Conservation (phyloP, 768 basidiomycete species). For the Boletus tylopilopsis region DNA sequence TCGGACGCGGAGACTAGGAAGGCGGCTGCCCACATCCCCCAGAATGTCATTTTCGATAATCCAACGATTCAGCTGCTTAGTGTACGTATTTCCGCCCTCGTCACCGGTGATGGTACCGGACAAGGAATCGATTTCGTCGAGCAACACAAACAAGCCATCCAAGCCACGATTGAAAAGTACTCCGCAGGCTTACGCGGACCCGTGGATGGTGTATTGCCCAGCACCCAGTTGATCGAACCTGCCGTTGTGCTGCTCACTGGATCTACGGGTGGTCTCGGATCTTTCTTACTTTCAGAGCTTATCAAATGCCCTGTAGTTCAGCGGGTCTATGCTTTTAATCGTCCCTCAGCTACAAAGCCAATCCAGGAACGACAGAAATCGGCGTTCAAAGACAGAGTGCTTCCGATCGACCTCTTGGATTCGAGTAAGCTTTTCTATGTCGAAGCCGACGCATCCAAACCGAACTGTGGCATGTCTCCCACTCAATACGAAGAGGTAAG, state of each 20-base stretch:
- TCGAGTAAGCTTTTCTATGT: slow-evolving; percentile 34
- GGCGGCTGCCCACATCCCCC: slow-evolving; percentile 23
- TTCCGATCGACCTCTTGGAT: slow-evolving; percentile 25
- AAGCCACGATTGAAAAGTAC: slow-evolving; percentile 41
- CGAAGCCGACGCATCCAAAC: slow-evolving; percentile 29
- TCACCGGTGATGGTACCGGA: background rate
- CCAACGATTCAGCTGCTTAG: slow-evolving; percentile 39
- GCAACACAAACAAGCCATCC: slow-evolving; percentile 25
- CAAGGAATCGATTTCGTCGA: background rate
- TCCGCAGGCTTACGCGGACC: slow-evolving; percentile 15
- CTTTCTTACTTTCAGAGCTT: slow-evolving; percentile 32
- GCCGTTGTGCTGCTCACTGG: slow-evolving; percentile 38
- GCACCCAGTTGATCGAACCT: background rate
- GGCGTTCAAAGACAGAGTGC: slow-evolving; percentile 30
- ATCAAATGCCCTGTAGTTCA: slow-evolving; percentile 20
- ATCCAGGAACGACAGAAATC: slow-evolving; percentile 26
- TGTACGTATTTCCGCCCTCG: slow-evolving; percentile 14
- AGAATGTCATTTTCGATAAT: slow-evolving; percentile 35
- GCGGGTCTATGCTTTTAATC: slow-evolving; percentile 34
- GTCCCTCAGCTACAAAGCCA: slow-evolving; percentile 15
- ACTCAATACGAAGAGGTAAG: slow-evolving; percentile 18
- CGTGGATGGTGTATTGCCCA: slow-evolving; percentile 7
- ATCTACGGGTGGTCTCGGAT: slow-evolving; percentile 40
- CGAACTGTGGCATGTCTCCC: slow-evolving; percentile 29
- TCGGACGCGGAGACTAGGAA: slow-evolving; percentile 26